A percentile compares a stretch with the other conserved stretches of the same genome.
These are phyloP conservation scores for Durotheca rogersii DNA, from an alignment of 495 filamentous ascomycete genomes.

Conservation along the genomic window DNA sequence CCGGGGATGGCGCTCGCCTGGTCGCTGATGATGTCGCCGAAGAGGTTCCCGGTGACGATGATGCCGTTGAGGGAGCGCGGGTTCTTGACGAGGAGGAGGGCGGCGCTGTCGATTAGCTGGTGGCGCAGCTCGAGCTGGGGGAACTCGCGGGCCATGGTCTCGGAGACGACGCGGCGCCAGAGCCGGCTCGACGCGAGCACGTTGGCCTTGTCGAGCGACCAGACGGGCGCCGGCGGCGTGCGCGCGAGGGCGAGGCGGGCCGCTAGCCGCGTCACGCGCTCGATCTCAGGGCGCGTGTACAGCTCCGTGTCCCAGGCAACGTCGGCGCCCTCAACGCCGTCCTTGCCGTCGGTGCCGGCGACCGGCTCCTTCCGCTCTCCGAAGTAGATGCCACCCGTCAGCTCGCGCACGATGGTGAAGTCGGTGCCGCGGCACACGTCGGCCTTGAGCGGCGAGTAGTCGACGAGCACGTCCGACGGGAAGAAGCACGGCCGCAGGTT, in stretches of 20 bases:
- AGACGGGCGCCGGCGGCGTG: slow-evolving; percentile 79
- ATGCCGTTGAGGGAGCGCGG: slow-evolving; percentile 88
- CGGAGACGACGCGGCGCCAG: slow-evolving; percentile 85
- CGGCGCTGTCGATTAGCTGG: slow-evolving; percentile 92
- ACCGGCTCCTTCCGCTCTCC: slow-evolving; percentile 88
- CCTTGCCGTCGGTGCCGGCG: too few species aligned
- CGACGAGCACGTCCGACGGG: slow-evolving; percentile 83
- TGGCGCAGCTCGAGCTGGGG: slow-evolving; percentile 81
- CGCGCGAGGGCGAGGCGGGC: slow-evolving; percentile 78
- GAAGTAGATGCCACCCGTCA: slow-evolving; percentile 97
- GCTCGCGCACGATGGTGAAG: slow-evolving; percentile 92
- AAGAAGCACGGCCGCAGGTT: slow-evolving; percentile 99
- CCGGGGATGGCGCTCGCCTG: slow-evolving; percentile 97
- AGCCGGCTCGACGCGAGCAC: slow-evolving; percentile 87
- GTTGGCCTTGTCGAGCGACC: slow-evolving; percentile 95
- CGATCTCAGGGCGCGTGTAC: slow-evolving; percentile 84
- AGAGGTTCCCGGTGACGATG: slow-evolving; percentile 90
- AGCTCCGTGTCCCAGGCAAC: slow-evolving; percentile 85
- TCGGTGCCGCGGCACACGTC: slow-evolving; percentile 83
- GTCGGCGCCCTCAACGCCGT: slow-evolving; percentile 72
- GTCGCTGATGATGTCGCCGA: slow-evolving; percentile 95
- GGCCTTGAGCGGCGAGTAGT: slow-evolving; percentile 84
- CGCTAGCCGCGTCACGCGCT: slow-evolving; percentile 82
- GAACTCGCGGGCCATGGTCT: slow-evolving; percentile 83
- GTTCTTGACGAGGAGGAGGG: slow-evolving; percentile 97